Percentiles rank a stretch among this genome's conserved stretches.
These are phyloP conservation scores for Alternaria sp. DNA, from an alignment of 2,329 filamentous ascomycete species.

Conservation along the genomic window DNA sequence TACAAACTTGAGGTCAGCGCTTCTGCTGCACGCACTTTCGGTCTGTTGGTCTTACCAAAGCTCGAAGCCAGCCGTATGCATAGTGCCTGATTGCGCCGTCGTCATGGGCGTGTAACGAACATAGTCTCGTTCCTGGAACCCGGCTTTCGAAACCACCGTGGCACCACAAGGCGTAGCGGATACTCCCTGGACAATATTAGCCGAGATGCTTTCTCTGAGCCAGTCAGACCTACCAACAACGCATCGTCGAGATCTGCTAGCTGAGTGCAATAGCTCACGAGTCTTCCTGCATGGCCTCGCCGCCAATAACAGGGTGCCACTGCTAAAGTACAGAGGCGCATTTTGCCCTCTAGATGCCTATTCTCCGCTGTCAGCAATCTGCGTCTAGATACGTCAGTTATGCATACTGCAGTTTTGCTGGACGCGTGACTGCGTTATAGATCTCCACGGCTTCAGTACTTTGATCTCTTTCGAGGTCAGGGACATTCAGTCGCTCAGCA, in stretches of 20 bases:
- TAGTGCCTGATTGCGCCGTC: not conserved
- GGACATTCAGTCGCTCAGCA: not conserved
- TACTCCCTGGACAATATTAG: constrained; percentile 21
- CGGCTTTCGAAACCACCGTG: constrained; percentile 29
- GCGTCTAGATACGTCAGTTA: not conserved
- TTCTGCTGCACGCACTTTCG: not conserved
- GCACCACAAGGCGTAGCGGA: constrained; percentile 36
- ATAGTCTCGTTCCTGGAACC: constrained; percentile 33
- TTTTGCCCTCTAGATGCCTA: constrained; percentile 19
- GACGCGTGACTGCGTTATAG: constrained; percentile 28
- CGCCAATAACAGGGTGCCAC: constrained; percentile 37
- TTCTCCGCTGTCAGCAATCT: not conserved
- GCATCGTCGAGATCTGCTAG: constrained; percentile 34
- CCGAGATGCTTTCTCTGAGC: not conserved
- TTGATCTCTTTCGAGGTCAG: constrained; percentile 24
- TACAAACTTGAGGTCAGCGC: not conserved
- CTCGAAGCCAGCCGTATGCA: constrained; percentile 17
- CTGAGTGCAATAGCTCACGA: constrained; percentile 32
- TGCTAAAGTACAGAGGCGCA: constrained; percentile 29
- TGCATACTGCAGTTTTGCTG: constrained; percentile 31
- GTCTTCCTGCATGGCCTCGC: constrained; percentile 32
- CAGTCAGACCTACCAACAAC: constrained; percentile 17
- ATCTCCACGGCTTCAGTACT: constrained; percentile 20
- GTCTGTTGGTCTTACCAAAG: constrained; percentile 10
- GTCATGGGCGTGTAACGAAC: constrained; percentile 21